A percentile compares a stretch with the other conserved stretches of the same genome.
phyloP scores from a whole-genome alignment of 2,329 filamentous ascomycete genomes.

The Sclerotinia spermophila region DNA sequence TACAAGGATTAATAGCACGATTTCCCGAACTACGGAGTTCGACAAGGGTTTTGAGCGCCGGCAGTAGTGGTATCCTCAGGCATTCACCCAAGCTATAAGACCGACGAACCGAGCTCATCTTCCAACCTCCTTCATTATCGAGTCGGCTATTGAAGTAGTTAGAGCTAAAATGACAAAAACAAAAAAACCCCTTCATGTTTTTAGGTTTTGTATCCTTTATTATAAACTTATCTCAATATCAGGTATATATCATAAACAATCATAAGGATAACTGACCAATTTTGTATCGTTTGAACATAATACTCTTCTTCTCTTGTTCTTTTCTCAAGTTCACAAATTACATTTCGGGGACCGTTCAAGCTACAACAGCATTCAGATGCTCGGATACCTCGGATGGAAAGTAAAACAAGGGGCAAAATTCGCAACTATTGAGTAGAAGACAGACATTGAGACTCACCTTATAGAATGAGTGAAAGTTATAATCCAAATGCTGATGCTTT shows the following conservation, averaged over 20 bases:
- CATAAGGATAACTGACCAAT: not conserved
- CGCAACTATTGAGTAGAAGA: not conserved
- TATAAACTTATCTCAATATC: not conserved
- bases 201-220: not conserved
- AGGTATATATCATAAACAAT: no score
- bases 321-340: not conserved
- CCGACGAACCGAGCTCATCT: not conserved
- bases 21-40: not conserved
- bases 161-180: not conserved
- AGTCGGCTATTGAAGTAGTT: conserved; percentile 1
- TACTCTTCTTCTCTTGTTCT: not conserved
- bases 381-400: conserved; percentile 2
- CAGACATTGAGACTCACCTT: not conserved
- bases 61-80: not conserved
- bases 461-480: conserved; percentile 43
- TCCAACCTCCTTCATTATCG: not conserved
- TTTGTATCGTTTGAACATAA: not conserved
- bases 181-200: not conserved
- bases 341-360: not conserved
- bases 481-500: conserved; percentile 38
- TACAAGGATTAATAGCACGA: not conserved
- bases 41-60: not conserved
- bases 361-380: not conserved
- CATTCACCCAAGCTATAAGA: not conserved
- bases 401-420: not conserved